phyloP scores from a whole-genome alignment of 768 basidiomycete genomes.

The Pisolithus albus region DNA sequence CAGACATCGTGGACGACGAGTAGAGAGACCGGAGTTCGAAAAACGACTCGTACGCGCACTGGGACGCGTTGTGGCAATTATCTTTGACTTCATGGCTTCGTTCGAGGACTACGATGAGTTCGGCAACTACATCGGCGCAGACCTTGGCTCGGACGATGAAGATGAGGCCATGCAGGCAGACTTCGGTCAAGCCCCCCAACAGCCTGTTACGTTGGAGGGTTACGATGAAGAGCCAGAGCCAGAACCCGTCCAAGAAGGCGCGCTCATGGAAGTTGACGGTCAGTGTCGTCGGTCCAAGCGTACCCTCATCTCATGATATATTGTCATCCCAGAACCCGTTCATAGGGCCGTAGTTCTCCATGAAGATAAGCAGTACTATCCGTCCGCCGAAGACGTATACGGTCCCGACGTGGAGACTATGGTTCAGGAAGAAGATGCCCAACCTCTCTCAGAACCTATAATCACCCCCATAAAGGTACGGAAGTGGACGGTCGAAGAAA shows the following conservation, averaged over 20 bases:
- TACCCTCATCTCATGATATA: conserved; percentile 2
- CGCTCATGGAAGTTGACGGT: conserved; percentile 87
- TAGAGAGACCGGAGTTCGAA: conserved; percentile 28
- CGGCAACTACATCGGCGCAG: conserved; percentile 95
- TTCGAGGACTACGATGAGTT: conserved; percentile 87
- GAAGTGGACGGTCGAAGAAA: conserved; percentile 93
- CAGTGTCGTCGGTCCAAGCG: conserved; percentile 13
- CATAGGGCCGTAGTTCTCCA: conserved; percentile 86
- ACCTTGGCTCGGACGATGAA: conserved; percentile 79
- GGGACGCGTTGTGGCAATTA: conserved; percentile 16
- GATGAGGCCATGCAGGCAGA: conserved; percentile 38
- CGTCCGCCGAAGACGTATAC: conserved; percentile 86
- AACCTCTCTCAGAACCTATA: conserved; percentile 91
- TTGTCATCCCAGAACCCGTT: conserved; percentile 48
- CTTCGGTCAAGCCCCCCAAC: conserved; percentile 34
- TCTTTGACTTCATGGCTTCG: conserved; percentile 39
- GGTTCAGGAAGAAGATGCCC: conserved; percentile 97
- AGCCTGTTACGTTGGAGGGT: conserved; percentile 66
- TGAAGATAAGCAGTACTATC: conserved; percentile 98
- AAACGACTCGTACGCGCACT: conserved; percentile 16
- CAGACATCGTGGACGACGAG: conserved; percentile 34
- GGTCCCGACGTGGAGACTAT: conserved; percentile 91
- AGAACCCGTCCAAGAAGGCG: conserved; percentile 47
- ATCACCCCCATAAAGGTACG: conserved; percentile 92
- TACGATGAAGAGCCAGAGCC: conserved; percentile 66